Percentiles rank a stretch among this genome's conserved stretches.
Evolutionary conservation across 257 asterid species (phyloP).

Genomic region (Primulina tabacum): DNA sequence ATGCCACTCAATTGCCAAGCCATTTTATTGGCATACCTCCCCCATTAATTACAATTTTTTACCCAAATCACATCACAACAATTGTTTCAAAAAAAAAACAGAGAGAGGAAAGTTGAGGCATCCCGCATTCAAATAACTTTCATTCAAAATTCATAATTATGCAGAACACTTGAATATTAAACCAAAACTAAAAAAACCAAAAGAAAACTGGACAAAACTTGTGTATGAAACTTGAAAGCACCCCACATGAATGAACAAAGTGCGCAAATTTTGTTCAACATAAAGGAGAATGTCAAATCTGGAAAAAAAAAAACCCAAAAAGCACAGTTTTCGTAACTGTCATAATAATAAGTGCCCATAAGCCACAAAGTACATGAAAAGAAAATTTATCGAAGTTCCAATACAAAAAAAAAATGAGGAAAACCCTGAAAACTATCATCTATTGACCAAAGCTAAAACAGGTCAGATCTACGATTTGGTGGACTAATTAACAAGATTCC

Average conservation of each 20-base stretch:
- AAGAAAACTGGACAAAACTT: not conserved
- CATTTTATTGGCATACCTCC: not conserved
- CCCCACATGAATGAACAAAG: not conserved
- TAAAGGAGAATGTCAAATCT: not conserved
- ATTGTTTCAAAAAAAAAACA: no score
- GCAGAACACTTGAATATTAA: not conserved
- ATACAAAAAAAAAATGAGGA: not conserved
- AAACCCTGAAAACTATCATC: not conserved
- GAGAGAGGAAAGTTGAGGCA: not conserved
- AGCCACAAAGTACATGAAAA: not conserved
- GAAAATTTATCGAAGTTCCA: not conserved
- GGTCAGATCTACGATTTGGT: slow-evolving; percentile 22
- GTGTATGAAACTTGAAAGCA: not conserved
- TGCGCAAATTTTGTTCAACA: not conserved
- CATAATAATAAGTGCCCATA: not conserved
- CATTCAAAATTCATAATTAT: not conserved
- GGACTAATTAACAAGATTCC: slow-evolving; percentile 19
- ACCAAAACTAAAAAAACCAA: not conserved
- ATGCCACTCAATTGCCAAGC: not conserved
- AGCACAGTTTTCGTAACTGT: not conserved
- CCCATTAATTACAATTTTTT: not conserved
- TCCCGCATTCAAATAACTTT: not conserved
- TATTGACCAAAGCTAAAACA: slow-evolving; percentile 17
- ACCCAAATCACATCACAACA: not conserved
- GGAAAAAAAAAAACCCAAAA: not conserved